A percentile compares a stretch with the other conserved stretches of the same genome.
These are phyloP conservation scores for Cercospora canescens DNA, from an alignment of 2,329 filamentous ascomycete genomes.

Conservation along the genomic window DNA sequence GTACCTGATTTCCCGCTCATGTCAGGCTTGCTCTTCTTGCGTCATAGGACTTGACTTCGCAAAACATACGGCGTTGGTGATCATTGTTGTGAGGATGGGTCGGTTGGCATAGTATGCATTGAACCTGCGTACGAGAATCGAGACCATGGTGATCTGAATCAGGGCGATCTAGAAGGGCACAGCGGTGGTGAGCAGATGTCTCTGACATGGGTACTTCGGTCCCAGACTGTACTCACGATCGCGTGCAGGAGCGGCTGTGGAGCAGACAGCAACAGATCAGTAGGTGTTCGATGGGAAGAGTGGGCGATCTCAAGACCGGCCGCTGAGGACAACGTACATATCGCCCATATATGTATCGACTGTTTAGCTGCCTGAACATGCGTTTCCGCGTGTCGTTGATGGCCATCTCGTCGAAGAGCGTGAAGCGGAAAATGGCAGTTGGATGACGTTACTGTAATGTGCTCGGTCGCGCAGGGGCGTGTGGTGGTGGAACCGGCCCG, in stretches of 20 bases:
- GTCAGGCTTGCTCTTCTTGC: background rate
- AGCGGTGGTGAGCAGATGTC: background rate
- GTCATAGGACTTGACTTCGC: slow-evolving; percentile 14
- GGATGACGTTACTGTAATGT: background rate
- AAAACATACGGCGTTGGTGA: slow-evolving; percentile 82
- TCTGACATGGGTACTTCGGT: background rate
- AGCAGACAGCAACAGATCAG: slow-evolving; percentile 59
- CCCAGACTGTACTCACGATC: slow-evolving; percentile 40
- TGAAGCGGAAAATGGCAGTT: background rate
- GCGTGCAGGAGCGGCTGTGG: slow-evolving; percentile 81
- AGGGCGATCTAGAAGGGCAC: slow-evolving; percentile 61
- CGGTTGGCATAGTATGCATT: slow-evolving; percentile 91
- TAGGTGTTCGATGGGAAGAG: slow-evolving; percentile 57
- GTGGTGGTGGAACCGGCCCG: background rate
- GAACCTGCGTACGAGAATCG: slow-evolving; percentile 80
- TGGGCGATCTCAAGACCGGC: background rate
- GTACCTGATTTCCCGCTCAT: slow-evolving; percentile 52
- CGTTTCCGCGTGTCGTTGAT: slow-evolving; percentile 49
- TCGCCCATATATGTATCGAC: slow-evolving; percentile 71
- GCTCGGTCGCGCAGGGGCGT: slow-evolving; percentile 3
- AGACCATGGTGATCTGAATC: slow-evolving; percentile 84
- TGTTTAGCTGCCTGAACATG: slow-evolving; percentile 66
- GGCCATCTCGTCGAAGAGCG: slow-evolving; percentile 35
- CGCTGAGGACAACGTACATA: slow-evolving; percentile 57
- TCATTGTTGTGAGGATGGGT: slow-evolving; percentile 98